These are phyloP conservation scores for Rhodotorula sp. DNA, from an alignment of 1,284 basidiomycete genomes.

Conservation along the genomic window DNA sequence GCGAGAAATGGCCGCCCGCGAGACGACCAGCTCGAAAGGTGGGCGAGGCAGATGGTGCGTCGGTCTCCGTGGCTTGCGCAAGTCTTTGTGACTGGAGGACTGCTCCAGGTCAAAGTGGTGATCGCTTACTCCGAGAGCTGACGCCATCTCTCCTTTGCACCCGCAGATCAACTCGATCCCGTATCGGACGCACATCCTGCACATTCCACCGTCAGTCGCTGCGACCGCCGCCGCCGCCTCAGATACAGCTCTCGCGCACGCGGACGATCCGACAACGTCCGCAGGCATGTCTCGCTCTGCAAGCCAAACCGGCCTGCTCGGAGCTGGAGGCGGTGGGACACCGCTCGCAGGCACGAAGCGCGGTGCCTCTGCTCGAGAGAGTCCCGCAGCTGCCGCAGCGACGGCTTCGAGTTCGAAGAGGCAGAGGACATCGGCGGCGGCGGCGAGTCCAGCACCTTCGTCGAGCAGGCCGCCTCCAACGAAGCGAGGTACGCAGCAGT, in stretches of 20 bases:
- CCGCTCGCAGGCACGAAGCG: neutral
- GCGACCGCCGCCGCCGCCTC: neutral
- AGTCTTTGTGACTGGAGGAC: neutral
- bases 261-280: neutral
- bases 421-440: neutral
- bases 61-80: neutral
- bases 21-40: conserved; percentile 21
- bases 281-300: neutral
- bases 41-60: conserved; percentile 32
- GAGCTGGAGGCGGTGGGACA: neutral
- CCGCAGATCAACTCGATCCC: conserved; percentile 21
- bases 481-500: neutral
- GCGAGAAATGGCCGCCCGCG: conserved; percentile 19
- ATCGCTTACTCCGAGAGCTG: neutral
- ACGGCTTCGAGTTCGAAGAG: neutral
- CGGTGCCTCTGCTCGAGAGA: neutral
- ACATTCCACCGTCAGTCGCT: neutral
- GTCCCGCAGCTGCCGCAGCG: neutral
- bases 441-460: neutral
- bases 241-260: neutral
- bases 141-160: neutral
- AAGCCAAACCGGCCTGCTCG: conserved; percentile 1
- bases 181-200: conserved; percentile 19
- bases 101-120: neutral
- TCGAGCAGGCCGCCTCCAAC: neutral